Conservation (phyloP, 163 green algal genomes). For the Coccomyxa subellipsoidea region DNA sequence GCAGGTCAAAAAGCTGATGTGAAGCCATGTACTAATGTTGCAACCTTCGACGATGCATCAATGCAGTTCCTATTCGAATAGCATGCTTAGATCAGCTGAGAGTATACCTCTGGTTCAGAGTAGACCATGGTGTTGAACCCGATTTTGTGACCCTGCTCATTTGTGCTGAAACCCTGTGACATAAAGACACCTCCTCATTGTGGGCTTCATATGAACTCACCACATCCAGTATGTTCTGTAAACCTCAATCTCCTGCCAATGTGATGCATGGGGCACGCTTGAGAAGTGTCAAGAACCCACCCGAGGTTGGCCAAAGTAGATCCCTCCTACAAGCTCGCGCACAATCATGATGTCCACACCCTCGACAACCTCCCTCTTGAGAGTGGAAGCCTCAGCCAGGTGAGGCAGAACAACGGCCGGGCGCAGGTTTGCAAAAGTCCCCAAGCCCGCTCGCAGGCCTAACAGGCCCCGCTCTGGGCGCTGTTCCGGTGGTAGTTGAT, state of each 20-base stretch:
- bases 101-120: slow-evolving; percentile 69
- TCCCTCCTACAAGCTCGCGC: slow-evolving; percentile 94
- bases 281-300: too few relatives aligned
- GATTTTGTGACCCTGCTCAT: slow-evolving; percentile 75
- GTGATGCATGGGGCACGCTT: too few relatives aligned
- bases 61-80: too few relatives aligned
- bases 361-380: slow-evolving; percentile 90
- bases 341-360: slow-evolving; percentile 99
- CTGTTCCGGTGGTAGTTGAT: slow-evolving; percentile 76
- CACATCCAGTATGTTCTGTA: not conserved
- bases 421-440: slow-evolving; percentile 95
- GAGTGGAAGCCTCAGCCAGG: slow-evolving; percentile 87
- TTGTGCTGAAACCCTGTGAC: slow-evolving; percentile 80
- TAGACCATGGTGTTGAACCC: slow-evolving; percentile 98
- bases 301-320: slow-evolving; percentile 97
- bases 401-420: slow-evolving; percentile 90
- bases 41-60: not conserved
- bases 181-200: not conserved
- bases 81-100: too few relatives aligned
- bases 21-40: too few relatives aligned
- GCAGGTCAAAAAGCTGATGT: not conserved
- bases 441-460: slow-evolving; percentile 81
- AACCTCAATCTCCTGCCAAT: too few relatives aligned
- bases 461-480: slow-evolving; percentile 92
- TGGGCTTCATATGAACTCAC: not conserved